Base-by-base conservation (phyloP, 495 filamentous ascomycete genomes). In the Aspergillus carlsbadensis region DNA sequence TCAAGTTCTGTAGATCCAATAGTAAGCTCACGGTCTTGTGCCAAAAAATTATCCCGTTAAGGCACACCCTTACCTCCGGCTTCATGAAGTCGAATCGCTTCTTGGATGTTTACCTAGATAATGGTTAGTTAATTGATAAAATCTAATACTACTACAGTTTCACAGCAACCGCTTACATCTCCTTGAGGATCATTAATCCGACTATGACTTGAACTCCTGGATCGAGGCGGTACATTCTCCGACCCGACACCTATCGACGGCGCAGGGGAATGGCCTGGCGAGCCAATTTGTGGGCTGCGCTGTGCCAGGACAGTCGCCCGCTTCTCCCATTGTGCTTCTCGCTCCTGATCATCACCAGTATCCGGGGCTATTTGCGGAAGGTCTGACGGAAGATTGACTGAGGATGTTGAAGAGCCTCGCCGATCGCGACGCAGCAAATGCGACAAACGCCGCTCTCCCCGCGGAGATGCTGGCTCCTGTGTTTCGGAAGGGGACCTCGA, bases 1-100 rank as follows among this genome's bases (percentile, higher is more conserved):
- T 87, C 84, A 37, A 93, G 77, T 52, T 78, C 75, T 78, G 52
- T 45, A 24, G 20, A 55, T 11, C 46, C 42, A 59, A 64, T 14
- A 10, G 58, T 52, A 35, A 31, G 37, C 45, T 1, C 15, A 35
- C 18, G 35, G 26, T 47, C 22, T 41, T 31, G 1, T 21, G 14
- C 20, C 35, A 18, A 5, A 17, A 49, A 8, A 18, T 8, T 22
- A 10, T 11, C n/a, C n/a, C 8, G 14, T 49, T 5, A 18, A 49
- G 31, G 17, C 3, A 36, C 36, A 18, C 39, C 49, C 77, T 70
- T 71, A 84, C 84, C 78, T 51, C 94, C 93, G 29, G 75, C 77
- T 70, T 99, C 94, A 70, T 99, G 94, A 54, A 98, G 80, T 63
- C 86, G 80, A 70, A 99, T 98, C n/a, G 95, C 94, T 71, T 94